Evolutionary conservation across 306 rosid species (phyloP).

Genomic region (Cyamopsis tetragonoloba): DNA sequence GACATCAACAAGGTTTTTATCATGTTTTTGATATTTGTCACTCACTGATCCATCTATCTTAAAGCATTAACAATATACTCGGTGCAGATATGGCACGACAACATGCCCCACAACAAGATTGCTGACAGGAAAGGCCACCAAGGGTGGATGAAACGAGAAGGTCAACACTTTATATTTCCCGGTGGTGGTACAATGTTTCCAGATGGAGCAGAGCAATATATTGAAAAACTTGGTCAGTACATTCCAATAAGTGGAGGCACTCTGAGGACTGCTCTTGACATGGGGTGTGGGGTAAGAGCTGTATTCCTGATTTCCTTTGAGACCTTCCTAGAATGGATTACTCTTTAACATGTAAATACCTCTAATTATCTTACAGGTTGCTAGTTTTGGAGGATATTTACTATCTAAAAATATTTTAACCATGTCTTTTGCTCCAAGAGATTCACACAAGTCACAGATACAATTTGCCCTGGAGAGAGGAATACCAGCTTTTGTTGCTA

Average conservation of each 20-base stretch:
- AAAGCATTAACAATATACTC: conserved; percentile 12
- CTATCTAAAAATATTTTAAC: conserved; percentile 66
- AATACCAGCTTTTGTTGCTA: conserved; percentile 89
- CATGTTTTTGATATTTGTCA: neutral
- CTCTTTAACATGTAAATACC: conserved; percentile 1
- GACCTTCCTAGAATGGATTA: neutral
- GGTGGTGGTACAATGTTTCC: conserved; percentile 99
- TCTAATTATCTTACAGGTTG: conserved; percentile 57
- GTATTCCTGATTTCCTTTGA: conserved; percentile 13
- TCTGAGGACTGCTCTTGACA: conserved; percentile 91
- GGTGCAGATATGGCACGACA: conserved; percentile 83
- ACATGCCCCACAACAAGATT: conserved; percentile 94
- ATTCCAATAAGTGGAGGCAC: conserved; percentile 65
- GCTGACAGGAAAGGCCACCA: conserved; percentile 98
- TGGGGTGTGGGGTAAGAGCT: conserved; percentile 92
- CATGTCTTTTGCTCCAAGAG: conserved; percentile 96
- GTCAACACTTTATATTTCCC: conserved; percentile 80
- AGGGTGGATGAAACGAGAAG: conserved; percentile 97
- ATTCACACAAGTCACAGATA: conserved; percentile 95
- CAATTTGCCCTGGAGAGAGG: conserved; percentile 98
- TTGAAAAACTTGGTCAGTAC: conserved; percentile 84
- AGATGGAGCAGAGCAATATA: conserved; percentile 88
- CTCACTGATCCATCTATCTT: conserved; percentile 10
- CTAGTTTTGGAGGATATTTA: conserved; percentile 93
- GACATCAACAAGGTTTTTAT: neutral